Base-by-base conservation (phyloP, 108 stramenopile genomes). In the Aurantiochytrium sp. region DNA sequence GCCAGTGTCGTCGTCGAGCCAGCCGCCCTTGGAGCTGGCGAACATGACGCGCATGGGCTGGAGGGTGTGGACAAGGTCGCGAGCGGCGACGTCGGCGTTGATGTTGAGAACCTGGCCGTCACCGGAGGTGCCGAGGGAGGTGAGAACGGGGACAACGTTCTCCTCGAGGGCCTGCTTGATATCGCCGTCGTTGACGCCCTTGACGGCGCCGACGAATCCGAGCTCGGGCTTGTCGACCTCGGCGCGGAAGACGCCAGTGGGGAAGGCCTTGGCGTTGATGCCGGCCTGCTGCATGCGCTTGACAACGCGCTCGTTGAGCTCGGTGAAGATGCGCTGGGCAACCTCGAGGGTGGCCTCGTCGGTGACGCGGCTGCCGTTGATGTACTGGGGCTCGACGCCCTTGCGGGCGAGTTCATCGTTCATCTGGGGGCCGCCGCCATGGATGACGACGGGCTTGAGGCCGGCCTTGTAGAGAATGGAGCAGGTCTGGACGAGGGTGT, bases 31-130 rank as follows among this genome's bases (percentile, higher is more conserved):
- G 58, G 88, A 58, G 60, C 43, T 47, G 23, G 55, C 53, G 5
- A 88, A 88, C 60, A 88, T 29, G 59, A 60, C 59, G 43, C 59
- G 35, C 59, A 42, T 58, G 28, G 88, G 88, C 71, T 72, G 35
- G 42, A 73, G 72, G 18, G 43, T n/a, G 58, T 10, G 55, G 43
- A 47, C 72, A 44, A 76, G 47, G 21, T 88, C 92, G 23, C 92
- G 97, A 12, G 98, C 98, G 29, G 98, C 98, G 5, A 96, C 97
- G 94, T 99, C 98, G 23, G 98, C 98, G 92, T 99, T 99, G 92
- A 96, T 94, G 92, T 99, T 99, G 93, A 97, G 97, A 59, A 95
- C 95, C 29, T 95, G 89, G 87, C 94, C 92, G 60, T 93, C 93
- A 19, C 95, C 92, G 29, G 96, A 96, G 69, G 95, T 96, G 51